Percentiles rank a stretch among this genome's conserved stretches.
phyloP scores from a whole-genome alignment of 768 basidiomycete genomes.

The Rhodotorula kratochvilovae region DNA sequence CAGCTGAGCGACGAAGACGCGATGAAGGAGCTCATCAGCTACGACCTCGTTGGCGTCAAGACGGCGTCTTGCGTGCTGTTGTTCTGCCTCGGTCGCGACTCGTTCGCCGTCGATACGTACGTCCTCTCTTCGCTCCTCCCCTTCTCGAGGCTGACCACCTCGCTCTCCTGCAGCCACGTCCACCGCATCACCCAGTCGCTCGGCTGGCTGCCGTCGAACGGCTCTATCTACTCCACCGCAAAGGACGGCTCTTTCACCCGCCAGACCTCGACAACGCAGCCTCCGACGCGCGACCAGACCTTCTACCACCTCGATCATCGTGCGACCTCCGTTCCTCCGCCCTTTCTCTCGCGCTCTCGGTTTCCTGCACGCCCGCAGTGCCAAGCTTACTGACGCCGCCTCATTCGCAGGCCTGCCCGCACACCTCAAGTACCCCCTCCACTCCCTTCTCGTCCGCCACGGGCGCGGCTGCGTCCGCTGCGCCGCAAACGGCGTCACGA shows the following conservation, averaged over 20 bases:
- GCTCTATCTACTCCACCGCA: conserved; percentile 16
- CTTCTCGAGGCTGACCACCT: too few relatives aligned
- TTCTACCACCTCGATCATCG: conserved; percentile 35
- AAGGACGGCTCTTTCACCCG: neutral
- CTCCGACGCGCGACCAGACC: conserved; percentile 11
- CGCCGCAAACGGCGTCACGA: conserved; percentile 39
- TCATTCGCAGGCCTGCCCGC: conserved; percentile 5
- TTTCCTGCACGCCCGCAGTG: neutral
- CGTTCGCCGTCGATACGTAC: conserved; percentile 44
- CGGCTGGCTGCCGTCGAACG: conserved; percentile 40
- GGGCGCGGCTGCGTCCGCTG: conserved; percentile 41
- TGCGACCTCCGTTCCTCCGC: too few relatives aligned
- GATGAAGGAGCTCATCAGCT: conserved; percentile 39
- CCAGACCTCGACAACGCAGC: neutral
- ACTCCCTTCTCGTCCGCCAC: conserved; percentile 40
- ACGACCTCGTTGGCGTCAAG: conserved; percentile 41
- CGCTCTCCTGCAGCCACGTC: conserved; percentile 34
- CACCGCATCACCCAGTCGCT: conserved; percentile 39
- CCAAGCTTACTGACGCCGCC: neutral
- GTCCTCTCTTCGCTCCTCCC: neutral
- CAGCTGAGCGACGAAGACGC: conserved; percentile 36
- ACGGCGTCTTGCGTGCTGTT: conserved; percentile 41
- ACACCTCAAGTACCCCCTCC: conserved; percentile 40
- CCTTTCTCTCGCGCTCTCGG: neutral
- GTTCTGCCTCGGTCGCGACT: conserved; percentile 41